Conservation (phyloP, 495 filamentous ascomycete genomes). For the Hypoxylon trugodes region DNA sequence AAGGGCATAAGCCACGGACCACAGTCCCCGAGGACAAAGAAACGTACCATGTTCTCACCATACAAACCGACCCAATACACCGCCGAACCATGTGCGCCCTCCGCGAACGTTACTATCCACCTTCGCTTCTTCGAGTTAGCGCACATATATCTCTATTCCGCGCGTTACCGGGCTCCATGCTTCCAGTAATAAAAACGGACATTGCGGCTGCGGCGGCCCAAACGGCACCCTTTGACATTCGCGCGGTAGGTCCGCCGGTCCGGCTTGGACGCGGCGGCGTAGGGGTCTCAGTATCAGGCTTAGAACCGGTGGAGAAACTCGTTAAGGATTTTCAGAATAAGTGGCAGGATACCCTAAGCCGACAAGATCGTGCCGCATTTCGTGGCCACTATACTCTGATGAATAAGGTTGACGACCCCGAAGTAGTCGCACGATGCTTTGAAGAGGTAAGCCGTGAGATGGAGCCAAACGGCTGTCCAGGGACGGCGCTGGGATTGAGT, state of each 20-base stretch:
- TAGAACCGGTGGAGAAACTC: constrained; percentile 3
- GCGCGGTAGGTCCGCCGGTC: constrained; percentile 2
- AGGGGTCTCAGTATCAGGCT: not conserved
- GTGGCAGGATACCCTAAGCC: constrained; percentile 14
- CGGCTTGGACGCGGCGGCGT: constrained; percentile 1
- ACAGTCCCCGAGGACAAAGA: constrained; percentile 5
- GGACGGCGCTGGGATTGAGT: constrained; percentile 6
- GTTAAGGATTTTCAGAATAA: constrained; percentile 6
- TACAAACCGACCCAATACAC: constrained; percentile 5
- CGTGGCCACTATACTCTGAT: constrained; percentile 23
- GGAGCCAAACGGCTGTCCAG: not conserved
- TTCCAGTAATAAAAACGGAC: not conserved
- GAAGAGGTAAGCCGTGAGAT: constrained; percentile 2
- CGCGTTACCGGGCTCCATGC: not conserved
- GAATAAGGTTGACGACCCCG: constrained; percentile 10
- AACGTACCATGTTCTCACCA: constrained; percentile 10
- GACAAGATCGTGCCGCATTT: constrained; percentile 12
- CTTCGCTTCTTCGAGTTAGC: constrained; percentile 4
- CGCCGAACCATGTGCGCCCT: constrained; percentile 6
- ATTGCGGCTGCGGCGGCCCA: not conserved
- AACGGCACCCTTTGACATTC: not conserved
- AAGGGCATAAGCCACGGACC: constrained; percentile 4
- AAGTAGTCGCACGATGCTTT: not conserved
- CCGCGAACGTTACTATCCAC: constrained; percentile 17
- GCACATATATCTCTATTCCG: constrained; percentile 24